A percentile compares a stretch with the other conserved stretches of the same genome.
Evolutionary conservation across 2,329 filamentous ascomycete species (phyloP).

Genomic region (Aspergillus sp.): DNA sequence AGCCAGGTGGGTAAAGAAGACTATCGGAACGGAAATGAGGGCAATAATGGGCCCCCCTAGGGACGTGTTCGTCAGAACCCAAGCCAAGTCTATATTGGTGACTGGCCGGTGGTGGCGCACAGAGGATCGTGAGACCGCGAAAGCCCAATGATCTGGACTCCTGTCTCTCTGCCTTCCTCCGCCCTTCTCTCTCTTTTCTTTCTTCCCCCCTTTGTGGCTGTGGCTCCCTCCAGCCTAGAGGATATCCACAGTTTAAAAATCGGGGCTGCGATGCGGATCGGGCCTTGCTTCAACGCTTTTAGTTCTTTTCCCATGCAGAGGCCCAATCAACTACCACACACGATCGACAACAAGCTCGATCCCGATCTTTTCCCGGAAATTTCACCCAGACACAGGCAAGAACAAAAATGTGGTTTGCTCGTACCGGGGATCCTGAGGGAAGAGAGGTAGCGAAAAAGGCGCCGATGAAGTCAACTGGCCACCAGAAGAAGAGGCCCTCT

Average conservation of each 20-base stretch:
- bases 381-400: background rate
- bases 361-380: background rate
- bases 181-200: background rate
- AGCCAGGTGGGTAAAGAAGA: constrained; percentile 15
- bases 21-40: constrained; percentile 17
- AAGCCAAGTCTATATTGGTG: constrained; percentile 4
- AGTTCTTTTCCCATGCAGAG: background rate
- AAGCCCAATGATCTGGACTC: background rate
- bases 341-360: constrained; percentile 6
- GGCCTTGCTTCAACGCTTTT: constrained; percentile 8
- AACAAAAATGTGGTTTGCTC: background rate
- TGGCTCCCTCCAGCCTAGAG: constrained; percentile 4
- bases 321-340: constrained; percentile 5
- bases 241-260: constrained; percentile 7
- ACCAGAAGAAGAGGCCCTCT: background rate
- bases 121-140: background rate
- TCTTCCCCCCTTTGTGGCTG: constrained; percentile 1
- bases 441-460: background rate
- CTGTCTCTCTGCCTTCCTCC: background rate
- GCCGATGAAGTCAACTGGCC: background rate
- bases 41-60: constrained; percentile 9
- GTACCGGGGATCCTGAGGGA: background rate
- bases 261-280: constrained; percentile 8
- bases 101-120: constrained; percentile 8
- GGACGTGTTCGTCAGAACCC: constrained; percentile 10